Evolutionary conservation across 148 eudicot species (phyloP).

Genomic region (Dianthus caryophyllus): DNA sequence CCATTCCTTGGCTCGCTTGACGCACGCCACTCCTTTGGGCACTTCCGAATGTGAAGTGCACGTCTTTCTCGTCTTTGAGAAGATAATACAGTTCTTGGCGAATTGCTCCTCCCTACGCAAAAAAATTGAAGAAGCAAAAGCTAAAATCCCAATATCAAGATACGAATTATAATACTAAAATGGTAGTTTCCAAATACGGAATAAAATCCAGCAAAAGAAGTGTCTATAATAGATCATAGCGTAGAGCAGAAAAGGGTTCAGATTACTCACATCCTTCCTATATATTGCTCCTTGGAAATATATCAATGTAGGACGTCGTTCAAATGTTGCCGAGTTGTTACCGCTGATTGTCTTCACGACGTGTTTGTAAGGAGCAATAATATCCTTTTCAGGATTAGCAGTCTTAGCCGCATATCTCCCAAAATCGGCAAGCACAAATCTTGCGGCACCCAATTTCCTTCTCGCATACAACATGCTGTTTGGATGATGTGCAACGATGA

Average conservation of each 20-base stretch:
- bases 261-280: conserved; percentile 81
- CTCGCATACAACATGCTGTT: conserved; percentile 76
- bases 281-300: conserved; percentile 95
- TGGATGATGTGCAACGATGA: conserved; percentile 89
- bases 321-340: conserved; percentile 49
- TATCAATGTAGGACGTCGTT: conserved; percentile 56
- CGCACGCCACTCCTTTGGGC: conserved; percentile 53
- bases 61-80: conserved; percentile 78
- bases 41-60: conserved; percentile 85
- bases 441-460: conserved; percentile 59
- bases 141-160: neutral
- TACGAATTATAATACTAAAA: neutral
- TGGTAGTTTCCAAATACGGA: neutral
- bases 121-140: conserved; percentile 6
- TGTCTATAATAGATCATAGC: neutral
- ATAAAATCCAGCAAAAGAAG: neutral
- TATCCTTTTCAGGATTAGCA: conserved; percentile 83
- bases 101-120: conserved; percentile 67
- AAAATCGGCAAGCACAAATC: conserved; percentile 85
- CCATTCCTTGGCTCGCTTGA: conserved; percentile 79
- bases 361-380: conserved; percentile 93
- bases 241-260: conserved; percentile 1
- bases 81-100: conserved; percentile 89
- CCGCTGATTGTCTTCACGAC: conserved; percentile 49
- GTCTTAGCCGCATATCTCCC: conserved; percentile 62